Evolutionary conservation across 805 yeast species (phyloP).

Genomic region (Kuraishia borneana): DNA sequence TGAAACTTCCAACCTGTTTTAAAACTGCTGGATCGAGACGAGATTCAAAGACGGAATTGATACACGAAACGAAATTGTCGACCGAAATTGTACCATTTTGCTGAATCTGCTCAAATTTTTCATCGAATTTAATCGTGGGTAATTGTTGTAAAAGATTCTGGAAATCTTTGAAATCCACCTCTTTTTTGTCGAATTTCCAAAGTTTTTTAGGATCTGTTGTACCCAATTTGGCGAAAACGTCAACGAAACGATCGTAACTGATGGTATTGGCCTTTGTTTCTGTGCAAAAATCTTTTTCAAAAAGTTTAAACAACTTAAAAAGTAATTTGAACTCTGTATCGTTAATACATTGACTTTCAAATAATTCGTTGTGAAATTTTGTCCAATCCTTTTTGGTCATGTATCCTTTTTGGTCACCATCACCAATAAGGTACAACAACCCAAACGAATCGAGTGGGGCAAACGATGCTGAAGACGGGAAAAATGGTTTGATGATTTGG

Average conservation of each 20-base stretch:
- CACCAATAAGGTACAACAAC: conserved; percentile 73
- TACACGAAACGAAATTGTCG: conserved; percentile 9
- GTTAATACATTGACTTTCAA: conserved; percentile 11
- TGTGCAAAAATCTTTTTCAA: conserved; percentile 22
- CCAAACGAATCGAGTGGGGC: conserved; percentile 52
- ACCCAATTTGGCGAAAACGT: conserved; percentile 11
- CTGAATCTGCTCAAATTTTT: conserved; percentile 8
- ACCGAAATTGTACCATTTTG: conserved; percentile 8
- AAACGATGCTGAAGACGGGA: conserved; percentile 14
- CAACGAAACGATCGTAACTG: conserved; percentile 9
- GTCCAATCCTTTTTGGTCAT: conserved; percentile 50
- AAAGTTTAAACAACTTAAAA: conserved; percentile 41
- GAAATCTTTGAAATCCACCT: conserved; percentile 10
- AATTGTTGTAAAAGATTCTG: conserved; percentile 11
- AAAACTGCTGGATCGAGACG: conserved; percentile 37
- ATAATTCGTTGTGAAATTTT: conserved; percentile 45
- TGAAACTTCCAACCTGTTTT: conserved; percentile 42
- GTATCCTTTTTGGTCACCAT: conserved; percentile 55
- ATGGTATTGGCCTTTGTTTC: conserved; percentile 6
- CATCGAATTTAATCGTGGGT: conserved; percentile 16
- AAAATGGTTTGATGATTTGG: conserved; percentile 22
- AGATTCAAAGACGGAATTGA: conserved; percentile 15
- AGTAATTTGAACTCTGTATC: conserved; percentile 36
- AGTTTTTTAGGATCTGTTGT: neutral
- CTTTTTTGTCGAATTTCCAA: neutral